Conservation (phyloP, 371 early-diverging fungal genomes). For the Mortierella sp. region DNA sequence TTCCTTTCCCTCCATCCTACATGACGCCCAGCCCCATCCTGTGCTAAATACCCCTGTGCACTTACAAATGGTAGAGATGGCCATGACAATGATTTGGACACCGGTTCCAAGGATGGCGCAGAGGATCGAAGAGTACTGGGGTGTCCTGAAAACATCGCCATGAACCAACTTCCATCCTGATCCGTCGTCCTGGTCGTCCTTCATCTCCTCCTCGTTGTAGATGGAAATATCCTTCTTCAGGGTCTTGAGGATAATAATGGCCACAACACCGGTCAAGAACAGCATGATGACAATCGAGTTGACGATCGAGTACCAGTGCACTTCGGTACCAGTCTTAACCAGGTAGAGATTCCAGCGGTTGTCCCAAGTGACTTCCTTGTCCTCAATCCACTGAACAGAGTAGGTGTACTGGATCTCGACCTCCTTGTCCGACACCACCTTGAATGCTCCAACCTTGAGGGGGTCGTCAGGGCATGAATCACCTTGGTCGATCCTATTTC, state of each 20-base stretch:
- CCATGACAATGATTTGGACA: conserved; percentile 80
- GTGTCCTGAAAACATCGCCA: conserved; percentile 89
- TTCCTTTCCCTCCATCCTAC: not conserved
- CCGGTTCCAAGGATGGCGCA: conserved; percentile 86
- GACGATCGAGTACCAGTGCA: conserved; percentile 77
- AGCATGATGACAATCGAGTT: conserved; percentile 83
- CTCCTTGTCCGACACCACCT: conserved; percentile 57
- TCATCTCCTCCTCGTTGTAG: conserved; percentile 80
- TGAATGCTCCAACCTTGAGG: conserved; percentile 43
- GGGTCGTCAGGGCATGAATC: conserved; percentile 50
- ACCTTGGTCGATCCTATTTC: conserved; percentile 41
- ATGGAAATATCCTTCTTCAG: conserved; percentile 89
- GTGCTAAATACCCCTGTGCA: not conserved
- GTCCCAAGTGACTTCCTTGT: conserved; percentile 65
- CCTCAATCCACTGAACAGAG: conserved; percentile 72
- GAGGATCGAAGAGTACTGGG: conserved; percentile 69
- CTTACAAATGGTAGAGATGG: conserved; percentile 64
- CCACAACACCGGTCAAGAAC: conserved; percentile 88
- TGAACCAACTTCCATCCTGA: conserved; percentile 96
- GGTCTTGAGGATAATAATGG: conserved; percentile 87
- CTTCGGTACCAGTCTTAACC: conserved; percentile 57
- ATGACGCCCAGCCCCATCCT: not conserved
- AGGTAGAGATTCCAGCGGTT: conserved; percentile 71
- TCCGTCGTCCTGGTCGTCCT: conserved; percentile 91
- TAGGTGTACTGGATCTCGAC: conserved; percentile 68